phyloP scores from a whole-genome alignment of 305 asterid species.

The Rubia tinctorum region DNA sequence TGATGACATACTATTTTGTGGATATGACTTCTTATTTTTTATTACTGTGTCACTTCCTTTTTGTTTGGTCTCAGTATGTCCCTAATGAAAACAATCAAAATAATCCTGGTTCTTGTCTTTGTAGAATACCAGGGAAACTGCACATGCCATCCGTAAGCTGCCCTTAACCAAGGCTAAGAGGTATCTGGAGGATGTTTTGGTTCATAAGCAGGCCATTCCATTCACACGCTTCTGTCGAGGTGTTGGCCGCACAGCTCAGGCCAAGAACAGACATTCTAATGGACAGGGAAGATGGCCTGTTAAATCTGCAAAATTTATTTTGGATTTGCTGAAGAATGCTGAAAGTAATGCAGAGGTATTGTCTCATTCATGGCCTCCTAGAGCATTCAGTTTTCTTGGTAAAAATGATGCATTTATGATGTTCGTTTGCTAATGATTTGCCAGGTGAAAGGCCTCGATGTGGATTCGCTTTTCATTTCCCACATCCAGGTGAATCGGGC shows the following conservation, averaged over 20 bases:
- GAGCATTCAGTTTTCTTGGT: no score
- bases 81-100: neutral
- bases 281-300: slow-evolving; percentile 91
- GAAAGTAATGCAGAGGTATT: slow-evolving; percentile 89
- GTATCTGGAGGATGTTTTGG: slow-evolving; percentile 73
- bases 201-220: slow-evolving; percentile 80
- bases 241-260: slow-evolving; percentile 81
- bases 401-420: no score
- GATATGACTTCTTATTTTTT: no score
- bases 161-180: slow-evolving; percentile 67
- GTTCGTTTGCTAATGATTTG: no score
- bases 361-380: neutral
- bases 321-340: slow-evolving; percentile 77
- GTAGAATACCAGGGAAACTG: slow-evolving; percentile 80
- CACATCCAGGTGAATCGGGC: slow-evolving; percentile 89
- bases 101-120: neutral
- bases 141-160: slow-evolving; percentile 67
- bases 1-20: no score
- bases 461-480: slow-evolving; percentile 67
- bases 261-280: slow-evolving; percentile 75
- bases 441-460: slow-evolving; percentile 60
- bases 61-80: no score
- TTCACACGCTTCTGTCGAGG: slow-evolving; percentile 79
- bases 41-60: neutral
- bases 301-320: slow-evolving; percentile 65